Evolutionary conservation across 305 asterid genomes (phyloP).

Genomic region (Fraxinus sp.): DNA sequence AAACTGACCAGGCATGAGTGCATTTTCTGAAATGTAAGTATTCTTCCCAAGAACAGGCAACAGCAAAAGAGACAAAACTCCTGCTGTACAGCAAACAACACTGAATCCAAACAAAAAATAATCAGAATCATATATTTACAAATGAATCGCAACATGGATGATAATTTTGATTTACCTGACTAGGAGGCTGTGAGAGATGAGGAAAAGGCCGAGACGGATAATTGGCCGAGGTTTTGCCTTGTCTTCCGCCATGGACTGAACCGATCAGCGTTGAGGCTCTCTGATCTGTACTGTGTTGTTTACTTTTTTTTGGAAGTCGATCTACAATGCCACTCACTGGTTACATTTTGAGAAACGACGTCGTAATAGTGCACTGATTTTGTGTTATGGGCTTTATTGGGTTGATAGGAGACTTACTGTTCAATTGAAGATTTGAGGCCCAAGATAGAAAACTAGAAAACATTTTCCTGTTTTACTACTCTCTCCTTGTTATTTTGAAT

Average conservation of each 20-base stretch:
- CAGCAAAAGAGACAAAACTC: constrained; percentile 67
- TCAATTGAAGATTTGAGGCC: neutral
- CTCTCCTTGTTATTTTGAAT: neutral
- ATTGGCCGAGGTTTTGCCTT: constrained; percentile 81
- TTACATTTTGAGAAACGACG: neutral
- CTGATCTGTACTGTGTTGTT: neutral
- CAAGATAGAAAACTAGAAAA: neutral
- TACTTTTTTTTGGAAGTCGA: neutral
- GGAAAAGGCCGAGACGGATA: constrained; percentile 71
- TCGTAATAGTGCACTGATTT: neutral
- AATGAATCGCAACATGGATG: constrained; percentile 6
- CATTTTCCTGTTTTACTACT: neutral
- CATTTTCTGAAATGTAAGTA: constrained; percentile 89
- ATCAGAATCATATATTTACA: neutral
- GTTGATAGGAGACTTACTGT: neutral
- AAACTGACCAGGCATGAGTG: constrained; percentile 88
- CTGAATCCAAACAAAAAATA: constrained; percentile 44
- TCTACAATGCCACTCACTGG: neutral
- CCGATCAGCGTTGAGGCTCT: constrained; percentile 21
- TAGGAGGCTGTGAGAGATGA: constrained; percentile 62
- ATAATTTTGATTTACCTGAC: constrained; percentile 53
- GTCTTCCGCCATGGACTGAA: constrained; percentile 47
- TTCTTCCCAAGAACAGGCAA: constrained; percentile 89
- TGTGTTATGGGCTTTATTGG: neutral
- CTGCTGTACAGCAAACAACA: constrained; percentile 70